phyloP scores from a whole-genome alignment of 2,329 filamentous ascomycete genomes.

The Trichoderma sp. region DNA sequence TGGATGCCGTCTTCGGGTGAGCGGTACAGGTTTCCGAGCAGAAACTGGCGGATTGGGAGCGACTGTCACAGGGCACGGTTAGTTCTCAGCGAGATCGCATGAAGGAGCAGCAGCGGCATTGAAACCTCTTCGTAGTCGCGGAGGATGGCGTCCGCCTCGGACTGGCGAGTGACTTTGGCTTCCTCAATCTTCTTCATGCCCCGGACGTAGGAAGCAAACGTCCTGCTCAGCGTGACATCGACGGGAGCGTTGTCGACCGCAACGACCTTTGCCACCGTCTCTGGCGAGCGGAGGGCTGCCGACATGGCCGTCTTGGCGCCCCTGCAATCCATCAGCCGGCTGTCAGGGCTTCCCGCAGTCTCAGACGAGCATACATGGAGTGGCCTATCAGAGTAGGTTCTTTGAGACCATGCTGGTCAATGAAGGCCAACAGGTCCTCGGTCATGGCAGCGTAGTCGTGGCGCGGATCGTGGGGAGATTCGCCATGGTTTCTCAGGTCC shows the following conservation, averaged over 20 bases:
- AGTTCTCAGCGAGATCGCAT: background rate
- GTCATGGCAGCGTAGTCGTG: conserved; percentile 87
- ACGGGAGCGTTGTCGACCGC: conserved; percentile 92
- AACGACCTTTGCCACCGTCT: conserved; percentile 69
- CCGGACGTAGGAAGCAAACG: conserved; percentile 78
- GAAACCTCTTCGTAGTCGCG: conserved; percentile 68
- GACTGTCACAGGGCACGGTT: conserved; percentile 43
- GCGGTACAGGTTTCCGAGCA: conserved; percentile 80
- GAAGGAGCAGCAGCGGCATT: conserved; percentile 8
- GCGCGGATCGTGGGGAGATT: conserved; percentile 73
- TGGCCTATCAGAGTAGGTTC: conserved; percentile 83
- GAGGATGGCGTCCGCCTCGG: conserved; percentile 80
- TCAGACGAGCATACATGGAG: conserved; percentile 67
- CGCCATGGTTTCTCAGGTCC: conserved; percentile 92
- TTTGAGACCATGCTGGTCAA: conserved; percentile 68
- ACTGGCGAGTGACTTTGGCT: conserved; percentile 65
- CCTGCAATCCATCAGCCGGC: conserved; percentile 46
- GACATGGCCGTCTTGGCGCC: conserved; percentile 94
- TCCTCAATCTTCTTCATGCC: conserved; percentile 83
- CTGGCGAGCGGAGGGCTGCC: conserved; percentile 71
- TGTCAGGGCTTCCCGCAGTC: background rate
- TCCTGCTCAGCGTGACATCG: conserved; percentile 71
- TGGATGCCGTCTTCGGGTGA: conserved; percentile 54
- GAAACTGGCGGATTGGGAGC: conserved; percentile 81
- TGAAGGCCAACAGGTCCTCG: conserved; percentile 78